These are phyloP conservation scores for Leucocoprinus sp. DNA, from an alignment of 768 basidiomycete species.

Conservation along the genomic window DNA sequence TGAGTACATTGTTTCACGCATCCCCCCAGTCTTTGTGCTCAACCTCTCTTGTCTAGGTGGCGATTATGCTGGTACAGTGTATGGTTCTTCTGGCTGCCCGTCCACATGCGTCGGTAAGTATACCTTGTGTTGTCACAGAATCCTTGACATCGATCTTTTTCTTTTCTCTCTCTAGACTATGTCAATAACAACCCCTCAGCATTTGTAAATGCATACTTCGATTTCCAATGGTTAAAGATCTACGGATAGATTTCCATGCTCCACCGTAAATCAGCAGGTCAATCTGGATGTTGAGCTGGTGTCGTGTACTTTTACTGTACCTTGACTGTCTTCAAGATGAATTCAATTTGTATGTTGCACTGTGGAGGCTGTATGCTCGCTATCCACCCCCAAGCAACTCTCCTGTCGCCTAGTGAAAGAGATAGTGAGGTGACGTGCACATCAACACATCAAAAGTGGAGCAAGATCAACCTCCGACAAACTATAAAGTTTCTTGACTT, in stretches of 20 bases:
- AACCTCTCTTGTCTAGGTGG: slow-evolving; percentile 30
- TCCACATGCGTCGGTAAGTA: slow-evolving; percentile 43
- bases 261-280: background rate
- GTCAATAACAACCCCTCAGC: slow-evolving; percentile 61
- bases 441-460: no score
- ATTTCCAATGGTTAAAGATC: slow-evolving; percentile 50
- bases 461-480: no score
- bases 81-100: slow-evolving; percentile 41
- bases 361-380: no score
- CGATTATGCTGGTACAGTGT: slow-evolving; percentile 48
- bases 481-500: no score
- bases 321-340: no score
- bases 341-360: no score
- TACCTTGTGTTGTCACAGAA: background rate
- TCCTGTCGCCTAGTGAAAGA: no score
- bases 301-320: no score
- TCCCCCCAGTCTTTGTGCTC: background rate
- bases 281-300: no score
- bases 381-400: no score
- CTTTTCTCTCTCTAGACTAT: slow-evolving; percentile 31
- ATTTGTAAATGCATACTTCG: slow-evolving; percentile 65
- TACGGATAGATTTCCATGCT: slow-evolving; percentile 18
- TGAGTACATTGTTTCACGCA: slow-evolving; percentile 22
- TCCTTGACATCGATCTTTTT: background rate
- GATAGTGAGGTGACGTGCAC: no score